Evolutionary conservation across 2,329 filamentous ascomycete genomes (phyloP).

Genomic region (Calonectria pauciramosa): DNA sequence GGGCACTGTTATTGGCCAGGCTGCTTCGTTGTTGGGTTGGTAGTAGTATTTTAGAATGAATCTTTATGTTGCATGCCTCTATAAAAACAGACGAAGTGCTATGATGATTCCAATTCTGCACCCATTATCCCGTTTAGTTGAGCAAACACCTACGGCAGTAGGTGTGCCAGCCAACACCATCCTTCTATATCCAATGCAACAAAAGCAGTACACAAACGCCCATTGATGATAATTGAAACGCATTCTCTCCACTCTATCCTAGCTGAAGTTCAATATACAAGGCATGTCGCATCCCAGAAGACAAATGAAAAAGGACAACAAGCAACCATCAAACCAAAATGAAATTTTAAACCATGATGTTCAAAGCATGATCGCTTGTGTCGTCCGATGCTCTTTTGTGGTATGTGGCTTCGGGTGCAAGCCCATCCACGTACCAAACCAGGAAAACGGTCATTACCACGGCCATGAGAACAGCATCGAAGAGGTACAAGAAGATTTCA

Average conservation of each 20-base stretch:
- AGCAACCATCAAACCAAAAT: background rate
- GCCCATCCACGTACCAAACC: constrained; percentile 39
- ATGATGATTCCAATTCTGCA: no score
- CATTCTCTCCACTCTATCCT: background rate
- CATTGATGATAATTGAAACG: background rate
- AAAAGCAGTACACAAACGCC: background rate
- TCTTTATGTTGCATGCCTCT: no score
- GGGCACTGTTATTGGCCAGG: no score
- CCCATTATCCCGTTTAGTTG: no score
- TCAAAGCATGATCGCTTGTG: background rate
- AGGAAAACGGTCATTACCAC: constrained; percentile 56
- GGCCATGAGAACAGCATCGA: constrained; percentile 58
- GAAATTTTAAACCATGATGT: background rate
- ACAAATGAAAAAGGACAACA: background rate
- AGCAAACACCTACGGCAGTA: no score
- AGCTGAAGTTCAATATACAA: background rate
- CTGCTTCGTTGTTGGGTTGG: no score
- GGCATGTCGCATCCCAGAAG: background rate
- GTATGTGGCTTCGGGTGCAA: background rate
- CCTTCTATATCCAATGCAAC: background rate
- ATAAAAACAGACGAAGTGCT: no score
- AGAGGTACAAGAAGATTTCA: constrained; percentile 59
- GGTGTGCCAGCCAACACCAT: no score
- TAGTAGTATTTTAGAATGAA: no score
- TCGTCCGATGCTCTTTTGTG: background rate